Percentiles rank a stretch among this genome's conserved stretches.
Evolutionary conservation across 805 yeast genomes (phyloP).

Genomic region (Starmerella roubikii): DNA sequence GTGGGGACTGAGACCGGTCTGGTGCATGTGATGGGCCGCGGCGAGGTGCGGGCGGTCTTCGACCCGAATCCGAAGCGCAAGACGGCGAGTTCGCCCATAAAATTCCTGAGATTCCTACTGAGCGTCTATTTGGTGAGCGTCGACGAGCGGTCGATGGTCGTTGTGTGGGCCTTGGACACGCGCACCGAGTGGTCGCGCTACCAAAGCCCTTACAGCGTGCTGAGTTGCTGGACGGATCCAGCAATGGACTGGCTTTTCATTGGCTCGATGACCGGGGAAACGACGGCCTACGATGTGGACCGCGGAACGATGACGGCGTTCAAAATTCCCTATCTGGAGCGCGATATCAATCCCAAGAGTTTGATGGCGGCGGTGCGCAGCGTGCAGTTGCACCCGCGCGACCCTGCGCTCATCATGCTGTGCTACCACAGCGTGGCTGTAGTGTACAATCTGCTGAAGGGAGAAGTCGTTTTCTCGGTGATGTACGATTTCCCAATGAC

Average conservation of each 20-base stretch:
- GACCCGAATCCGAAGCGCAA: slow-evolving; percentile 34
- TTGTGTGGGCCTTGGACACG: slow-evolving; percentile 56
- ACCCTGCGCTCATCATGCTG: slow-evolving; percentile 62
- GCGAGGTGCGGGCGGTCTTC: slow-evolving; percentile 59
- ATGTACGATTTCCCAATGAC: slow-evolving; percentile 43
- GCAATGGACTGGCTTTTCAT: slow-evolving; percentile 73
- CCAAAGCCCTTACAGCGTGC: slow-evolving; percentile 51
- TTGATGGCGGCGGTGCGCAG: slow-evolving; percentile 50
- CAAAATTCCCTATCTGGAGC: slow-evolving; percentile 54
- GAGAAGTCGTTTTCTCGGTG: slow-evolving; percentile 36
- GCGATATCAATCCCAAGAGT: slow-evolving; percentile 42
- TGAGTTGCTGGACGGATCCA: slow-evolving; percentile 68
- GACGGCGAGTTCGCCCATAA: slow-evolving; percentile 26
- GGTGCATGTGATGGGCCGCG: slow-evolving; percentile 72
- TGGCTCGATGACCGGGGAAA: slow-evolving; percentile 65
- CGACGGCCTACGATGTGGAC: slow-evolving; percentile 68
- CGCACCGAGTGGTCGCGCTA: slow-evolving; percentile 47
- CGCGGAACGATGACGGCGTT: slow-evolving; percentile 53
- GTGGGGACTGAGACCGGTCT: slow-evolving; percentile 58
- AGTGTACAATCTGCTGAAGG: slow-evolving; percentile 50
- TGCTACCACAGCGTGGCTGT: slow-evolving; percentile 60
- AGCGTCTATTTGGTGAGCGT: slow-evolving; percentile 71
- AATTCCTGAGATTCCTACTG: slow-evolving; percentile 51
- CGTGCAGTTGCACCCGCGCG: slow-evolving; percentile 77
- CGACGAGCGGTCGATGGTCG: slow-evolving; percentile 45